Evolutionary conservation across 1,284 basidiomycete genomes (phyloP), one percentile per base, ranked within the genome.

Genomic region (Ustilago nuda): DNA sequence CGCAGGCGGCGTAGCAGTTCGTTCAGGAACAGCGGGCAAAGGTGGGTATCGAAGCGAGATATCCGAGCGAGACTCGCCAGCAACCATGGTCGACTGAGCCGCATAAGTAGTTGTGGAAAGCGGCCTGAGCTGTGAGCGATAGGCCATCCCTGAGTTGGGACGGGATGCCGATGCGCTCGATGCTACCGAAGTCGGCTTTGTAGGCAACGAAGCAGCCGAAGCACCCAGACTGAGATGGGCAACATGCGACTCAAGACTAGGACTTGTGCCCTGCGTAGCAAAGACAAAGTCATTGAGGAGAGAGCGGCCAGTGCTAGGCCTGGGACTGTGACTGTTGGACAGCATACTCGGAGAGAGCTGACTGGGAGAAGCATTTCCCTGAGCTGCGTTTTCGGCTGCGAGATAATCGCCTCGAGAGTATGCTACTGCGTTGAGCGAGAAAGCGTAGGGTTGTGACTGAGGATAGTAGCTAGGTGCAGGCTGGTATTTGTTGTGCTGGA

Each of bases 31-130:
- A 11, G 6, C 12, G 1, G 67, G 67, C 13, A 77, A 39, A 1
- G 56, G 50, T n/a, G 75, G 75, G 46, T 77, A 77, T 27, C 75
- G 53, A 1, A 73, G 67, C 15, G 75, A 66, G 15, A 73, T 64
- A 11, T 69, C 57, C 1, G 74, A 76, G 23, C 57, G 35, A 41
- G 7, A 6, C 6, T 52, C 46, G 12, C 11, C 17, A 11, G 27
- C 56, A 19, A 19, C 43, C 8, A 33, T 11, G 1, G 41, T n/a
- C 11, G 43, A 45, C 19, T 45, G 43, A 45, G 7, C 43, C 8
- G 43, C 43, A 19, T 4, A 19, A 19, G 43, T 11, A 19, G n/a
- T 45, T 17, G 43, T 45, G 8, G 43, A 45, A 35, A 37, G 32
- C 56, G 43, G 41, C 35, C 13, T 48, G 27, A 46, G 41, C 19